Base-by-base conservation (phyloP, 2,329 filamentous ascomycete genomes). In the Pseudogymnoascus sp. region DNA sequence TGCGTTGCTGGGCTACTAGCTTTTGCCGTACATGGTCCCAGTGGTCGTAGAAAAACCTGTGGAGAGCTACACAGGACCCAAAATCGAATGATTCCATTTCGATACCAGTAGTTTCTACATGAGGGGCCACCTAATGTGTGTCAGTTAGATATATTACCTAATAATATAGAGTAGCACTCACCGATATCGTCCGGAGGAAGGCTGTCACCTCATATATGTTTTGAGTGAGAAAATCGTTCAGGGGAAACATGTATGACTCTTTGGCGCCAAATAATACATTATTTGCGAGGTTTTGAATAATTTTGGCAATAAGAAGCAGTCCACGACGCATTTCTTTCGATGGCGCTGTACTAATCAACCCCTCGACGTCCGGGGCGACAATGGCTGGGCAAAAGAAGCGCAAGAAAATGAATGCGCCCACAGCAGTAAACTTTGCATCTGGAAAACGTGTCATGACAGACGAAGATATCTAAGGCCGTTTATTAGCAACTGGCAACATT, bases 341-440 rank as follows among this genome's bases (percentile, higher is more conserved):
- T 5, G 86, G 86, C 2, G 83, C 70, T 1, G 77, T 78, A 14
- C 79, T 76, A 16, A 89, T 84, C n/a, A 89, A 77, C 1, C 85
- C 85, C 69, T 89, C 87, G 1, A 80, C 82, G 70, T 89, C 86
- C 0, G 87, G 87, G 1, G 87, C 85, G 14, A 89, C 87, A 62
- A 89, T 89, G 25, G 87, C 87, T 6, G 87, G 87, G 67, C 87
- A 89, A 71, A 89, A 89, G 76, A 89, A 89, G 7, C 87, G 82
- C 23, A 89, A 78, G 69, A 89, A 89, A 63, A 89, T 84, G 69
- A 89, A 89, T 0, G 87, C 86, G 0, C 87, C 87, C 12, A 89
- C 86, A 3, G 87, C 87, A 0, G 86, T 89, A 70, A 88, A 89
- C 72, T 88, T 89, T 5, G 87, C 86, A 64, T 89, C 86, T 0